These are phyloP conservation scores for Nemania sp. DNA, from an alignment of 2,329 filamentous ascomycete genomes.

Conservation along the genomic window DNA sequence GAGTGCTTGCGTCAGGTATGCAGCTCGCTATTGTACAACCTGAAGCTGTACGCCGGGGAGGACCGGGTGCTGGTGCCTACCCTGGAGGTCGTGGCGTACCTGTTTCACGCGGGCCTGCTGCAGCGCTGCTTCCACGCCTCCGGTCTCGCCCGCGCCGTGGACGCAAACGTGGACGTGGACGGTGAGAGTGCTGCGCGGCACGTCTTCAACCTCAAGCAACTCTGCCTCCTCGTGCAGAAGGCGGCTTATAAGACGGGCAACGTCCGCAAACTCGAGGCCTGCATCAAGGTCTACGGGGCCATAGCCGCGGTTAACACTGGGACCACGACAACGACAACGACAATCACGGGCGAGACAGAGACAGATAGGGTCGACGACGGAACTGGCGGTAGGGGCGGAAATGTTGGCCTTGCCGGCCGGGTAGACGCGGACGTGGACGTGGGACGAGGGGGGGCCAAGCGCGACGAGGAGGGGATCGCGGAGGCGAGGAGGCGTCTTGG, in stretches of 20 bases:
- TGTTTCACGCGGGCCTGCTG: slow-evolving; percentile 67
- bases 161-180: background rate
- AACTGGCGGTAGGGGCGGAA: background rate
- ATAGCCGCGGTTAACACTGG: slow-evolving; percentile 50
- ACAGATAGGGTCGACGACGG: background rate
- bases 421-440: slow-evolving; percentile 1
- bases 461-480: slow-evolving; percentile 48
- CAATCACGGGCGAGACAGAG: background rate
- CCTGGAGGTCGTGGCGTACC: slow-evolving; percentile 76
- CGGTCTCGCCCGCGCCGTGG: background rate
- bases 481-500: slow-evolving; percentile 70
- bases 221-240: slow-evolving; percentile 76
- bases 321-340: slow-evolving; percentile 3
- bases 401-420: slow-evolving; percentile 1
- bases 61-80: slow-evolving; percentile 77
- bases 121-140: slow-evolving; percentile 39
- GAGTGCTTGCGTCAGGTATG: slow-evolving; percentile 52
- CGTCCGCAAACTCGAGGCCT: slow-evolving; percentile 79
- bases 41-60: slow-evolving; percentile 57
- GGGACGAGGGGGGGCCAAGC: slow-evolving; percentile 37
- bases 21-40: slow-evolving; percentile 56
- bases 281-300: slow-evolving; percentile 77
- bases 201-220: slow-evolving; percentile 52
- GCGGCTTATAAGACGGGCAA: slow-evolving; percentile 83
- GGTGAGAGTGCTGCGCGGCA: slow-evolving; percentile 27